Evolutionary conservation across 768 basidiomycete species (phyloP).

Genomic region (Pisolithus orientalis): DNA sequence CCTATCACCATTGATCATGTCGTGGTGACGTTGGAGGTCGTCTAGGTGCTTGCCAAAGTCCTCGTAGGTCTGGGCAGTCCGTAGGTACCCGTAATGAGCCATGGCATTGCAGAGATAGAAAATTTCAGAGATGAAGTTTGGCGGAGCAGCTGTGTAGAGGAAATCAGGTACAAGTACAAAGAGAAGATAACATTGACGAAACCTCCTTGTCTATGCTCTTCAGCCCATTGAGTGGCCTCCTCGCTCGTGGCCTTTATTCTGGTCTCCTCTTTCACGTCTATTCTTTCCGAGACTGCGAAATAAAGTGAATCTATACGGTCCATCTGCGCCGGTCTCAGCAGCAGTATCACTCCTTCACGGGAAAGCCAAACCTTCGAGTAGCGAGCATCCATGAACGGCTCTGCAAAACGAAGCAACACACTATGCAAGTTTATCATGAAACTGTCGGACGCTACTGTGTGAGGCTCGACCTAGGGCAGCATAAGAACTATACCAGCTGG

Average conservation of each 20-base stretch:
- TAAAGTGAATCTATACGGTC: constrained; percentile 86
- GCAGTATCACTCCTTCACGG: neutral
- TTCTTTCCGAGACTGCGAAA: constrained; percentile 63
- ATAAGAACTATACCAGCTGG: neutral
- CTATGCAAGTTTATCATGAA: constrained; percentile 89
- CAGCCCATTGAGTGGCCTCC: constrained; percentile 72
- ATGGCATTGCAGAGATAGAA: constrained; percentile 86
- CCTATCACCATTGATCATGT: constrained; percentile 66
- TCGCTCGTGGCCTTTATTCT: constrained; percentile 89
- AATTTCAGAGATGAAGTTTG: constrained; percentile 93
- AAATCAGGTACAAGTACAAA: neutral
- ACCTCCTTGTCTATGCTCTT: constrained; percentile 47
- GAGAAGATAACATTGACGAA: neutral
- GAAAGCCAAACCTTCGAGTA: constrained; percentile 65
- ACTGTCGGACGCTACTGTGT: constrained; percentile 83
- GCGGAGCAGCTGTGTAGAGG: constrained; percentile 42
- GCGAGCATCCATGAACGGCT: constrained; percentile 90
- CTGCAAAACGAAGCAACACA: constrained; percentile 79
- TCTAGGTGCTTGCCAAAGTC: constrained; percentile 70
- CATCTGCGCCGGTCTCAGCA: constrained; percentile 44
- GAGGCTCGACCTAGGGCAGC: constrained; percentile 63
- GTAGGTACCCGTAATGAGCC: constrained; percentile 84
- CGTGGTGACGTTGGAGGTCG: constrained; percentile 71
- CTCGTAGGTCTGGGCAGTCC: constrained; percentile 70
- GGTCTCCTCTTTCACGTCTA: constrained; percentile 84